These are phyloP conservation scores for Trifolium repens DNA, from an alignment of 306 rosid species.

Conservation along the genomic window DNA sequence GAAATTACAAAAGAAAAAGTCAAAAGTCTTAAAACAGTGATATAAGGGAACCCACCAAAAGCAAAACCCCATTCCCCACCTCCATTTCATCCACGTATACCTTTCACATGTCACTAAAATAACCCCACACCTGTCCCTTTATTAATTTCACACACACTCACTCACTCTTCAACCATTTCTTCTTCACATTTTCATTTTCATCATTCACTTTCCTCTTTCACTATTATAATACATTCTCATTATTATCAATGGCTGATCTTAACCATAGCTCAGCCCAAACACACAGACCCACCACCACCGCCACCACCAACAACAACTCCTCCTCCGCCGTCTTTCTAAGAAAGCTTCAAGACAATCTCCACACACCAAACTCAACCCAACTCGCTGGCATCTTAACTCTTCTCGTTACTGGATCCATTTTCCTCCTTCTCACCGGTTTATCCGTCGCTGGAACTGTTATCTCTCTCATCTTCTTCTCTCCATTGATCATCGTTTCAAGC, in stretches of 20 bases:
- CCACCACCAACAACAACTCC: neutral
- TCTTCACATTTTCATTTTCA: neutral
- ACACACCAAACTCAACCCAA: slow-evolving; percentile 63
- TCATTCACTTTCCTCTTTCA: too few species aligned
- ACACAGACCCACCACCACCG: slow-evolving; percentile 1
- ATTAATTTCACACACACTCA: slow-evolving; percentile 4
- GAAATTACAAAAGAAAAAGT: neutral
- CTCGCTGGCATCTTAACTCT: slow-evolving; percentile 60
- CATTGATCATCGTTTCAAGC: slow-evolving; percentile 60
- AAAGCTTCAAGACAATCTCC: slow-evolving; percentile 43
- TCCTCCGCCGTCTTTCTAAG: slow-evolving; percentile 42
- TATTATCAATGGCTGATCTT: slow-evolving; percentile 54
- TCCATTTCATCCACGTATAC: slow-evolving; percentile 8
- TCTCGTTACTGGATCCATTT: slow-evolving; percentile 54
- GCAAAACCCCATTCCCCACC: slow-evolving; percentile 9
- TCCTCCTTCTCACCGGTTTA: slow-evolving; percentile 65
- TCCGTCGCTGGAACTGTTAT: slow-evolving; percentile 50
- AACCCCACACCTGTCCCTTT: slow-evolving; percentile 16
- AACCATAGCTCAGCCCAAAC: slow-evolving; percentile 40
- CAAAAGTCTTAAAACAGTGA: neutral
- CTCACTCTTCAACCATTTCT: neutral
- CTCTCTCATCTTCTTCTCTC: slow-evolving; percentile 55
- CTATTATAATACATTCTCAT: too few species aligned
- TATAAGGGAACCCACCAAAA: neutral
- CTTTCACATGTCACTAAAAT: neutral